Evolutionary conservation across 2,329 filamentous ascomycete genomes (phyloP), one percentile per base, ranked within the genome.

Genomic region (Colletotrichum chrysophilum): DNA sequence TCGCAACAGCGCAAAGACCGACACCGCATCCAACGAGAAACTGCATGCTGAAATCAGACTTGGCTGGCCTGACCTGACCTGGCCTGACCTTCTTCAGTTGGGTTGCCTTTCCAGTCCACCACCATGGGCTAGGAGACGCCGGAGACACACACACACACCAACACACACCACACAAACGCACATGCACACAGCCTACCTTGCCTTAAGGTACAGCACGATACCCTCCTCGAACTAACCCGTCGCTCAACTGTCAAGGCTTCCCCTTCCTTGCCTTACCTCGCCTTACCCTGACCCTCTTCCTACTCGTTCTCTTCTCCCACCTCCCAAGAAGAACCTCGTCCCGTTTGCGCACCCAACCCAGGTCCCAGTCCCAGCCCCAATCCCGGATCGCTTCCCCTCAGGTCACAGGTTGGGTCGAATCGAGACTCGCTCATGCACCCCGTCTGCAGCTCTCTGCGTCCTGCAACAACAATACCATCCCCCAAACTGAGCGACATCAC

Each of bases 391-490:
- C 24, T 28, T 16, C 26, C 36, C 64, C 38, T 66, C 32, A 61
- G 58, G 58, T 61, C 26, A 30, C 30, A 61, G 58, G n/a, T 32
- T 21, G 58, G 56, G 66, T 61, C 66, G 66, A 70, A 70, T 64
- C 60, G 32, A 73, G 62, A 69, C 70, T 68, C 43, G 28, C 73
- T 73, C 64, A 75, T 75, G 64, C 73, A 73, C 34, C 32, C 43
- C 70, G 24, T 43, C 64, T 68, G 58, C 70, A 68, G 24, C 70
- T 36, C 21, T 58, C 43, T 60, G 56, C 70, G 58, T 73, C 70
- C 58, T 73, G 73, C 73, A 75, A 73, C 73, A 73, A 34, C 38
- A 75, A 65, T 70, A 73, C n/a, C 38, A 48, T 56, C 32, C 24
- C 26, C 64, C 58, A 61, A 73, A 62, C 60, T 28, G 30, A 72